Evolutionary conservation across 1,139 yeast species (phyloP), one percentile per base, ranked within the genome.

Genomic region (Candida smagusa): DNA sequence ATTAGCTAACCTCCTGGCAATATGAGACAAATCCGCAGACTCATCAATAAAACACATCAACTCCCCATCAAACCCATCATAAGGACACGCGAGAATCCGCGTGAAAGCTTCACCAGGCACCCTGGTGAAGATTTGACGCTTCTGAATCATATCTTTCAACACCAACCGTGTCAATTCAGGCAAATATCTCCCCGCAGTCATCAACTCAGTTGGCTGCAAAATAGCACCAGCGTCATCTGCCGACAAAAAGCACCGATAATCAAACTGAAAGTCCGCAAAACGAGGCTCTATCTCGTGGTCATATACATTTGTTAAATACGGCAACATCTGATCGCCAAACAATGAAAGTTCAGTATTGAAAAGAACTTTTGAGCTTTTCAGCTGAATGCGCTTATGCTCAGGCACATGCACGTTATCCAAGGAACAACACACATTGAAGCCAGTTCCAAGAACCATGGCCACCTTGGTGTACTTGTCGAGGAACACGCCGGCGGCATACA

Each of bases 151-250:
- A 33, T 67, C 72, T 23, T 61, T 49, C 30, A 75, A 38, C 2
- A 65, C 65, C 38, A 72, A 56, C 34, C 83, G 58, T 5, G 72
- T 57, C 40, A 77, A 53, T 49, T 78, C 84, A 8, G 79, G 77
- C 37, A 78, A 60, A 53, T 78, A 78, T 46, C 83, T 59, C 1
- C 83, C 84, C 34, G 78, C 64, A 28, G 79, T 68, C 63, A 76
- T 59, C 41, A 73, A 58, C 50, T 78, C 84, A 32, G 69, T 56
- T 2, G 84, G 84, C 51, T 78, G 83, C 49, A 74, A 72, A 28
- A 74, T 59, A 7, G 56, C 53, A 12, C 55, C 43, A n/a, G 56
- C 49, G 3, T 30, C 30, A 40, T 66, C 74, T 6, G 53, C 44
- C 6, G 49, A 43, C 68, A 67, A 59, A 50, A 57, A 69, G 13